phyloP scores from a whole-genome alignment of 2,329 filamentous ascomycete genomes.

The Cryphonectria naterciae region DNA sequence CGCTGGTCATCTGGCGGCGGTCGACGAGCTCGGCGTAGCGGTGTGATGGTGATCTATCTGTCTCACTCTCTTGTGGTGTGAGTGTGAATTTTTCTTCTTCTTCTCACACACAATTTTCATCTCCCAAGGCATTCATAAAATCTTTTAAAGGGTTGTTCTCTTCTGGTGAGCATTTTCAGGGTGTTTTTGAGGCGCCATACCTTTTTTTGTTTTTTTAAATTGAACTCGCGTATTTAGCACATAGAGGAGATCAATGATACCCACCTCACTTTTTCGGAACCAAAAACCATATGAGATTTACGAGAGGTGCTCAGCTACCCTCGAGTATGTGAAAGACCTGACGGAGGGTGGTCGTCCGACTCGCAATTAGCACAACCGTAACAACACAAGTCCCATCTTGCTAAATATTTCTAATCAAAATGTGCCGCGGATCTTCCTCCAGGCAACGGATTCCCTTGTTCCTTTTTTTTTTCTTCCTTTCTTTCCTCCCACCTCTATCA shows the following conservation, averaged over 20 bases:
- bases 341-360: not conserved
- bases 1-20: conserved; percentile 67
- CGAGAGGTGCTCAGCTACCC: not conserved
- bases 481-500: not conserved
- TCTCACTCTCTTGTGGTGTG: not conserved
- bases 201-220: too few relatives aligned
- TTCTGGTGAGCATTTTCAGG: not conserved
- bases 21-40: conserved; percentile 51
- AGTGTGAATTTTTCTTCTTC: not conserved
- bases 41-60: too few relatives aligned
- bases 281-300: not conserved
- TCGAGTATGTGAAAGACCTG: not conserved
- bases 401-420: too few relatives aligned
- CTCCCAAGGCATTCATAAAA: not conserved
- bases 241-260: conserved; percentile 12
- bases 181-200: not conserved
- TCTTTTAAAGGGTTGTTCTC: not conserved
- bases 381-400: too few relatives aligned
- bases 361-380: not conserved
- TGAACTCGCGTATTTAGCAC: not conserved
- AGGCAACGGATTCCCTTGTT: not conserved
- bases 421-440: not conserved
- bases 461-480: not conserved
- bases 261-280: not conserved
- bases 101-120: not conserved